A percentile compares a stretch with the other conserved stretches of the same genome.
Evolutionary conservation across 768 basidiomycete genomes (phyloP).

Genomic region (Boletus pseudopeckii): DNA sequence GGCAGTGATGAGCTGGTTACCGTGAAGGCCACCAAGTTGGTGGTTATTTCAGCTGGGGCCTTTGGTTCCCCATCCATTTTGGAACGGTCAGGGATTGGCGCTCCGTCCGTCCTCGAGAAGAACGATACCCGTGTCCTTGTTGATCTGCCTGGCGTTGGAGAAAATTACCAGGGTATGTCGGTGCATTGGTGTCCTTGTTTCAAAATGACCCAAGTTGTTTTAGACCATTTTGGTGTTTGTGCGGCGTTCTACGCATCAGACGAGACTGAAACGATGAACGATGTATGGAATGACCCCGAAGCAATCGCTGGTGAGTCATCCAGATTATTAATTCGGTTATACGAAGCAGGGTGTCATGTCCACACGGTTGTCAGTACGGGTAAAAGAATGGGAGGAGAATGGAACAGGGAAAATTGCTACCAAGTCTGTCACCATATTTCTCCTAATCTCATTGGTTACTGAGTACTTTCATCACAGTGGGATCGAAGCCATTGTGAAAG

Average conservation of each 20-base stretch:
- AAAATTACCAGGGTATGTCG: conserved; percentile 53
- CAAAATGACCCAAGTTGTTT: too few species aligned
- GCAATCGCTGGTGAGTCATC: conserved; percentile 37
- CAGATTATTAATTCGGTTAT: conserved; percentile 1
- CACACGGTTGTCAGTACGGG: conserved; percentile 20
- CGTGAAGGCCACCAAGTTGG: conserved; percentile 35
- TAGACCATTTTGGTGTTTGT: conserved; percentile 27
- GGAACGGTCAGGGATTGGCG: conserved; percentile 70
- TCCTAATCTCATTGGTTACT: background rate
- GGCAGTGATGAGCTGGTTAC: conserved; percentile 5
- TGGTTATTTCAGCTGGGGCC: conserved; percentile 51
- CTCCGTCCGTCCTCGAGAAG: conserved; percentile 41
- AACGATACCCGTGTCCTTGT: conserved; percentile 47
- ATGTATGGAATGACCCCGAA: conserved; percentile 37
- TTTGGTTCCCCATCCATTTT: conserved; percentile 57
- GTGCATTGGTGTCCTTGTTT: fast-evolving
- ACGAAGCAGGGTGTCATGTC: background rate
- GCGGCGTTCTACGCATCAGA: conserved; percentile 38
- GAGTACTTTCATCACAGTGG: conserved; percentile 35
- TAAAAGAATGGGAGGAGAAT: conserved; percentile 30
- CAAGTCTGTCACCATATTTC: conserved; percentile 38
- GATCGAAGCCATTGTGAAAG: conserved; percentile 50
- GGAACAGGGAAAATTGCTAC: conserved; percentile 51
- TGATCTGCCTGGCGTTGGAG: conserved; percentile 76
- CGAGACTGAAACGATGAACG: conserved; percentile 47